Percentiles rank a stretch among this genome's conserved stretches.
These are phyloP conservation scores for Pythium aristosporum DNA, from an alignment of 352 stramenopile genomes.

Conservation along the genomic window DNA sequence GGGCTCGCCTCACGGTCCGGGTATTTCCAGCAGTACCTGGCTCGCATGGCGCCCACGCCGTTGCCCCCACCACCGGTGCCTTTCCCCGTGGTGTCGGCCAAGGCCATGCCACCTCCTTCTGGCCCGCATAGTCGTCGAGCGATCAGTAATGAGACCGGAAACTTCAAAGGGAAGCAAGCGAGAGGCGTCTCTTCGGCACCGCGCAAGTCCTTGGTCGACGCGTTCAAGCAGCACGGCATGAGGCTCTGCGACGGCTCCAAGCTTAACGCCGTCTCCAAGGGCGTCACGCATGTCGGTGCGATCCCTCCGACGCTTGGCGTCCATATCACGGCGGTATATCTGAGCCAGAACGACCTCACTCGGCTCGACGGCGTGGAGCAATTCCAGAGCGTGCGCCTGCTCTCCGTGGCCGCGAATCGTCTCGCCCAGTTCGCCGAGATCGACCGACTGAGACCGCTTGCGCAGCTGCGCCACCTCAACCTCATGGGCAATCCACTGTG, in stretches of 20 bases:
- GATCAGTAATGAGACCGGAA: neutral
- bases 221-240: constrained; percentile 69
- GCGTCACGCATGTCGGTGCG: constrained; percentile 44
- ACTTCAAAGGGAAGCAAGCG: constrained; percentile 3
- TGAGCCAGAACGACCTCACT: constrained; percentile 78
- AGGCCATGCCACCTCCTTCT: neutral
- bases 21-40: constrained; percentile 32
- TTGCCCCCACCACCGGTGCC: constrained; percentile 22
- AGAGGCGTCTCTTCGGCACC: neutral
- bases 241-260: constrained; percentile 70
- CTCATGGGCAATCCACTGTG: constrained; percentile 75
- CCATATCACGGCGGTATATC: constrained; percentile 60
- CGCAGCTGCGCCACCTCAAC: constrained; percentile 62
- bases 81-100: constrained; percentile 6
- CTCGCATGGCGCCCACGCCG: constrained; percentile 27
- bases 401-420: constrained; percentile 67
- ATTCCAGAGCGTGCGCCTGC: constrained; percentile 51
- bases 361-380: constrained; percentile 56
- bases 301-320: constrained; percentile 44
- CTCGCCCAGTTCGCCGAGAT: constrained; percentile 48
- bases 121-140: neutral
- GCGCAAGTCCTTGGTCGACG: constrained; percentile 55
- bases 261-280: constrained; percentile 70
- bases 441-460: constrained; percentile 33
- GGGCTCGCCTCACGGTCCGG: constrained; percentile 10